Evolutionary conservation across 257 asterid species (phyloP).

Genomic region (Nicotiana knightiana): DNA sequence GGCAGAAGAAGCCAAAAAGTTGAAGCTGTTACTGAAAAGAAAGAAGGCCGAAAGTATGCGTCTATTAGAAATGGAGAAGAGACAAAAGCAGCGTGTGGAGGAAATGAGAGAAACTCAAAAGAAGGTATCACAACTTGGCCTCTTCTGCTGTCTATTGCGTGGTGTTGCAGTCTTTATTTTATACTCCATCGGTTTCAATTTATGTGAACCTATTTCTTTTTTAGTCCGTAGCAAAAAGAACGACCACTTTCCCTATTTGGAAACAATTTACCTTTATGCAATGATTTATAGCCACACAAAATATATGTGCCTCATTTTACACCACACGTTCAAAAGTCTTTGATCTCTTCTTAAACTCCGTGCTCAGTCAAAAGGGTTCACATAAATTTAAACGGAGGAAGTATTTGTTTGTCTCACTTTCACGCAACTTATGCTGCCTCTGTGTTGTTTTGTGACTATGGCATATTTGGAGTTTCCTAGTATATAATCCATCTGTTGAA

Average conservation of each 20-base stretch:
- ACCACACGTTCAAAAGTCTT: too few relatives aligned
- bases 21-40: constrained; percentile 54
- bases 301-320: too few relatives aligned
- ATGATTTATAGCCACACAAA: too few relatives aligned
- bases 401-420: neutral
- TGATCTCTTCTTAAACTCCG: too few relatives aligned
- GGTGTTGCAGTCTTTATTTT: neutral
- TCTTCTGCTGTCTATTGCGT: neutral
- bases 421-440: neutral
- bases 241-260: too few relatives aligned
- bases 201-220: too few relatives aligned
- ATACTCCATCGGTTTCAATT: neutral
- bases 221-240: too few relatives aligned
- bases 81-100: constrained; percentile 83
- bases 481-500: neutral
- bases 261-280: too few relatives aligned
- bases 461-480: neutral
- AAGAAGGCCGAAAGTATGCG: constrained; percentile 74
- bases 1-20: constrained; percentile 83
- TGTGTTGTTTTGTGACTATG: neutral
- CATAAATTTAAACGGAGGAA: too few relatives aligned
- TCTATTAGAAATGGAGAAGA: constrained; percentile 78
- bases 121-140: constrained; percentile 46
- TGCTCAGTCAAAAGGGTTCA: too few relatives aligned
- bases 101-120: constrained; percentile 74